Evolutionary conservation across 2,329 filamentous ascomycete species (phyloP), one percentile per base, ranked within the genome.

Genomic region (Curvularia lunata): DNA sequence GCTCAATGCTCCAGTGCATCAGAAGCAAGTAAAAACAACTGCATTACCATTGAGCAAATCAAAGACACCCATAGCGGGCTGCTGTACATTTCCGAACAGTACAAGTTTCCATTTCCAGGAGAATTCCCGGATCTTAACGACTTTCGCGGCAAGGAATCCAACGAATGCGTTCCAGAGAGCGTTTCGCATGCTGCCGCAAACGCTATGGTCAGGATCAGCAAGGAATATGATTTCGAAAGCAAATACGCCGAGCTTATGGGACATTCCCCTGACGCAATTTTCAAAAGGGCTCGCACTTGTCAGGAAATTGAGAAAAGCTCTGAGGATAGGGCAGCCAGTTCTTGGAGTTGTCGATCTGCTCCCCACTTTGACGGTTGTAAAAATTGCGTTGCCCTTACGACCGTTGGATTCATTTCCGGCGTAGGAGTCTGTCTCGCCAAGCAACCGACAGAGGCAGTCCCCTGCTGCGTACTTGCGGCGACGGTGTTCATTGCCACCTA

Each of bases 271-370:
- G 42, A 12, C 42, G 5, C 6, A 27, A 25, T 46, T 16, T 46
- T 46, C 42, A 46, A 28, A 46, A 25, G 42, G 25, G 21, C 25
- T 5, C 42, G 42, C 42, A 46, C 16, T 46, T 46, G 42, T 46
- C 42, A 12, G 42, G 25, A 46, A 27, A 46, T 46, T 19, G 5
- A 28, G 7, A 12, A 5, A 1, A 13, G 19, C 13, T 19, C 25
- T 7, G 0, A 27, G 42, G 0, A 30, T 30, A 46, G 12, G 25
- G 42, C 42, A 46, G 16, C 12, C 1, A 46, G 16, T 46, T 30
- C 25, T 10, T 46, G 42, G 42, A 46, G 42, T 46, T 46, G 42
- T 10, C 42, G 42, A 46, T 46, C 42, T 46, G 42, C 42, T 30
- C 42, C 42, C 5, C 10, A 28, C 30, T 46, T 46, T 30, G 3